Evolutionary conservation across 805 yeast species (phyloP), one percentile per base, ranked within the genome.

Genomic region (Jamesozyma rosinii): DNA sequence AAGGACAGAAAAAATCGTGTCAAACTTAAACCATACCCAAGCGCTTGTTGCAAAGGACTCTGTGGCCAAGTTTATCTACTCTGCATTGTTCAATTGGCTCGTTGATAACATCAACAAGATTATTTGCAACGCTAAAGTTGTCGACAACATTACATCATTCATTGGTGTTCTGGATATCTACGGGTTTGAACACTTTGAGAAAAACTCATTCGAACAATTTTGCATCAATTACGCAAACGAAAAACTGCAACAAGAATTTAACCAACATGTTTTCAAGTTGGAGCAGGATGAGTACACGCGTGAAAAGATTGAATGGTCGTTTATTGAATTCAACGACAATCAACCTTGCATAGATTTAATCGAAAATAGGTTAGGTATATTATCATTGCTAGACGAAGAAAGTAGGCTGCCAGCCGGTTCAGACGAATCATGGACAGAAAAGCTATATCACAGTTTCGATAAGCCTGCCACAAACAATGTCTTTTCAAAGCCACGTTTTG

Each of bases 181-280:
- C 61, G 98, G 98, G 18, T 90, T 90, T 64, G 98, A 90, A 66
- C 97, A 90, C 65, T 90, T 90, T 63, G 89, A 86, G 53, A 81
- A 77, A 58, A 90, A 90, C 66, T 88, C 97, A 8, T 90, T 90
- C 57, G 98, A 90, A 66, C 98, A 90, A 65, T 90, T 90, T 65
- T 90, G 98, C 68, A 90, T 90, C 67, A 90, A 90, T 62, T 90
- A 90, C 63, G 97, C 97, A 35, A 90, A 90, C 65, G 98, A 90
- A 69, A 90, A 90, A 66, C 74, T 90, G 54, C 98, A 90, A 66
- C 98, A 90, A 65, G 97, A 90, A 63, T 90, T 90, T 66, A 92
- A 89, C 58, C 97, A 88, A 67, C 97, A 92, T 58, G 97, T 92
- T 42, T 90, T 90, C 76, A 92, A 92, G 62, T 74, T 92, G 49